A percentile compares a stretch with the other conserved stretches of the same genome.
phyloP scores from a whole-genome alignment of 164 flowering plant species.

The Chloranthus sessilifolius region DNA sequence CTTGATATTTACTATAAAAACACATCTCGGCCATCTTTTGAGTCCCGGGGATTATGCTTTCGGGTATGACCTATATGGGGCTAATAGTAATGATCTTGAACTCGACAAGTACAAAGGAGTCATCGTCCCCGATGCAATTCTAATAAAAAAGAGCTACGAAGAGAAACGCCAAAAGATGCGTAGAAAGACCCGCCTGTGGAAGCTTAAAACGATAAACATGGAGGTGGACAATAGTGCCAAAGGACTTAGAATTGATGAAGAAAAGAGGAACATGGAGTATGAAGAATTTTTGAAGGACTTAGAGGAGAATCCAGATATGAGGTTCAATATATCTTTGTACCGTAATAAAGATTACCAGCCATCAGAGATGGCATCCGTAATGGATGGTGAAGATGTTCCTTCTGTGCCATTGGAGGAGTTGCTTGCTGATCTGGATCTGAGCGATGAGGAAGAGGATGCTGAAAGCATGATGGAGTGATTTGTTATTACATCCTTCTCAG shows the following conservation, averaged over 20 bases:
- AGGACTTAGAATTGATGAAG: slow-evolving; percentile 34
- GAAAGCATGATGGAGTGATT: slow-evolving; percentile 21
- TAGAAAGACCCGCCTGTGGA: slow-evolving; percentile 56
- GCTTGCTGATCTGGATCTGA: slow-evolving; percentile 47
- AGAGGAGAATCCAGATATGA: slow-evolving; percentile 65
- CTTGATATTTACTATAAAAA: slow-evolving; percentile 31
- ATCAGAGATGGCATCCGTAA: slow-evolving; percentile 40
- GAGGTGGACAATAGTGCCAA: slow-evolving; percentile 38
- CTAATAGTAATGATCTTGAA: slow-evolving; percentile 52
- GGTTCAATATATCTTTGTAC: slow-evolving; percentile 52
- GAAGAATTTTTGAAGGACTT: slow-evolving; percentile 54
- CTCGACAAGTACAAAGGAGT: slow-evolving; percentile 43
- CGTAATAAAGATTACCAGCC: slow-evolving; percentile 45
- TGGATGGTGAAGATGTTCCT: slow-evolving; percentile 52
- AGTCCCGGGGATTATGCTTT: slow-evolving; percentile 57
- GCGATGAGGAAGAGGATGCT: slow-evolving; percentile 24
- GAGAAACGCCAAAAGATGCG: slow-evolving; percentile 39
- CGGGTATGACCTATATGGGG: slow-evolving; percentile 57
- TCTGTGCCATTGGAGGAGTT: slow-evolving; percentile 50
- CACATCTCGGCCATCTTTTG: slow-evolving; percentile 60
- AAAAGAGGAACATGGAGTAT: slow-evolving; percentile 41
- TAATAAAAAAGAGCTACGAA: slow-evolving; percentile 64
- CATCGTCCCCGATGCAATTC: slow-evolving; percentile 41
- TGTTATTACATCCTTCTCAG: no score
- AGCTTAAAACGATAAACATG: slow-evolving; percentile 52